A percentile compares a stretch with the other conserved stretches of the same genome.
Evolutionary conservation across 164 flowering plant genomes (phyloP).

Genomic region (Sextonia rubra): DNA sequence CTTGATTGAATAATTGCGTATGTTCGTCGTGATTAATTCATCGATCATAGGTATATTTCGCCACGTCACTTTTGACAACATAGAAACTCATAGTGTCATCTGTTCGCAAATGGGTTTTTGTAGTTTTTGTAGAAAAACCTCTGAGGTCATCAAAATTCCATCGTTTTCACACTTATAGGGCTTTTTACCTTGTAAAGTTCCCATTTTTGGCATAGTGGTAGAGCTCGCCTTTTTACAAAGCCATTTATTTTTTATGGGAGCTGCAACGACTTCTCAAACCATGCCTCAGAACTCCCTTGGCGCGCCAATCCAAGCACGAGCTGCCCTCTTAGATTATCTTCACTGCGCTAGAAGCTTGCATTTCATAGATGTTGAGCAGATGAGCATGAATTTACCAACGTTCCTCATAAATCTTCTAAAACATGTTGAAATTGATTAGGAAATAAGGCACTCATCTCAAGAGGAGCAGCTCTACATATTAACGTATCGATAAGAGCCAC

Average conservation of each 20-base stretch:
- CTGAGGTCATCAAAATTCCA: background rate
- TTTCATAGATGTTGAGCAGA: conserved; percentile 59
- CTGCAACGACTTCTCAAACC: background rate
- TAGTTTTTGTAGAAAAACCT: background rate
- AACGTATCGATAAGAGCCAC: too few relatives aligned
- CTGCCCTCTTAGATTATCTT: conserved; percentile 60
- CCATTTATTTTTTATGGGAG: background rate
- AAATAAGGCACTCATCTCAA: conserved; percentile 27
- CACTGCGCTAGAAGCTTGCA: conserved; percentile 51
- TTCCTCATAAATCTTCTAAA: conserved; percentile 43
- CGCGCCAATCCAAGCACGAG: conserved; percentile 31
- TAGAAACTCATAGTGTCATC: background rate
- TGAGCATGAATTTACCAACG: conserved; percentile 56
- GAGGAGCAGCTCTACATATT: too few relatives aligned
- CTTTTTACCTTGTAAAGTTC: background rate
- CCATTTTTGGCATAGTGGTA: background rate
- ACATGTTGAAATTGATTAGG: conserved; percentile 25
- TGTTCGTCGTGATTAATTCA: too few relatives aligned
- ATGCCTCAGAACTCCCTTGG: background rate
- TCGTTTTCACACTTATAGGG: background rate
- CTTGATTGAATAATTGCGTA: too few relatives aligned
- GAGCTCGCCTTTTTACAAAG: background rate
- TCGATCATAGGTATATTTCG: too few relatives aligned
- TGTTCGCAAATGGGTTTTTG: background rate
- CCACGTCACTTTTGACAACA: too few relatives aligned